Conservation (phyloP, 1,139 yeast species). For the Saccharomyces hybrid region DNA sequence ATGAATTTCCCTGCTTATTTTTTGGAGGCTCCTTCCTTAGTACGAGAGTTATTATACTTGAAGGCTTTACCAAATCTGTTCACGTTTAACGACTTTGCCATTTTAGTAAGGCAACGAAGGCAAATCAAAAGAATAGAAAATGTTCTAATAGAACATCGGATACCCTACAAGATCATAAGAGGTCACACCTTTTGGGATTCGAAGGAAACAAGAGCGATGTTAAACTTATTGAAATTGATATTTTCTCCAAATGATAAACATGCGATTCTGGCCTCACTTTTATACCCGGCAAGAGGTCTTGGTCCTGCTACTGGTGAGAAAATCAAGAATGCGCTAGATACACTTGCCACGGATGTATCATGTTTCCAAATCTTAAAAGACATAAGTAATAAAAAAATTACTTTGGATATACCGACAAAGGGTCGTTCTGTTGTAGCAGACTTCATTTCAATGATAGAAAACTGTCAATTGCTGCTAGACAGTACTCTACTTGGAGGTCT, state of each 20-base stretch:
- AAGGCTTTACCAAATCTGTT: constrained; percentile 37
- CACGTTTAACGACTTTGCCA: constrained; percentile 53
- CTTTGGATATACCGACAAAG: constrained; percentile 16
- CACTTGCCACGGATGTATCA: constrained; percentile 5
- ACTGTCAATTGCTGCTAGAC: constrained; percentile 14
- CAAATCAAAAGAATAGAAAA: constrained; percentile 56
- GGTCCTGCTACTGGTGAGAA: constrained; percentile 50
- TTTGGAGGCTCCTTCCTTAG: constrained; percentile 54
- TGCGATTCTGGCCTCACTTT: constrained; percentile 52
- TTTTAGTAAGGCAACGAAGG: constrained; percentile 58
- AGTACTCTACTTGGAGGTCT: constrained; percentile 17
- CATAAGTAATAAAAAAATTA: constrained; percentile 13
- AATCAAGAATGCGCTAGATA: constrained; percentile 30
- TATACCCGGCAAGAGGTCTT: constrained; percentile 60
- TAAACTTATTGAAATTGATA: constrained; percentile 59
- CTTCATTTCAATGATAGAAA: constrained; percentile 21
- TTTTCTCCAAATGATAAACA: constrained; percentile 50
- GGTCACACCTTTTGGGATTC: constrained; percentile 80
- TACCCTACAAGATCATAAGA: constrained; percentile 61
- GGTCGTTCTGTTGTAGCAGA: constrained; percentile 17
- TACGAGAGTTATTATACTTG: constrained; percentile 45
- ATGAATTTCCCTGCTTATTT: constrained; percentile 36
- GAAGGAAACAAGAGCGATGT: constrained; percentile 53
- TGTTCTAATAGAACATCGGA: constrained; percentile 43
- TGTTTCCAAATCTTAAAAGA: constrained; percentile 21